Conservation (phyloP, 1,284 basidiomycete genomes). For the Leucoagaricus sp. region DNA sequence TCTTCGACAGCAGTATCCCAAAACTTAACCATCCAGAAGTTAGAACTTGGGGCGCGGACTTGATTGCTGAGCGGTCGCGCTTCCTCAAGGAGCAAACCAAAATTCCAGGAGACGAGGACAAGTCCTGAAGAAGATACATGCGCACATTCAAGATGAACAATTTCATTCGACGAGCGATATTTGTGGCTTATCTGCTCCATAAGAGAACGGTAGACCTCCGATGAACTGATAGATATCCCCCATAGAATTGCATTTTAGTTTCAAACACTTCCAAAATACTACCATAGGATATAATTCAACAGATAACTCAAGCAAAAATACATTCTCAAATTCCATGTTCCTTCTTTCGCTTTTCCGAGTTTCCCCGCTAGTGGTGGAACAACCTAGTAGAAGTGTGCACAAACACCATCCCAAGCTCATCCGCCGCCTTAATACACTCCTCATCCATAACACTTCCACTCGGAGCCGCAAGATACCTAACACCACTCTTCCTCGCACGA, state of each 20-base stretch:
- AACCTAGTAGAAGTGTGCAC: slow-evolving; percentile 81
- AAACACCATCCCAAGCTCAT: slow-evolving; percentile 89
- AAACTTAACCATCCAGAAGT: slow-evolving; percentile 78
- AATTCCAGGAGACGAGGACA: not conserved
- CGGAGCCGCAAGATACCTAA: slow-evolving; percentile 91
- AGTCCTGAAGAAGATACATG: not conserved
- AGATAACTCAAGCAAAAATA: not conserved
- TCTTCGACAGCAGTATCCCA: slow-evolving; percentile 78
- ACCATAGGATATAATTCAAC: not conserved
- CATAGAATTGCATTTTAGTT: no score
- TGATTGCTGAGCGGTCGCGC: slow-evolving; percentile 57
- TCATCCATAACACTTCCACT: slow-evolving; percentile 97
- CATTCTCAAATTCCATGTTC: slow-evolving; percentile 13
- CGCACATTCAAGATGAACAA: no score
- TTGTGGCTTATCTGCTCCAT: no score
- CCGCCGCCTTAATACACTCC: slow-evolving; percentile 92
- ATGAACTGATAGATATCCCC: not conserved
- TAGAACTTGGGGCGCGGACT: slow-evolving; percentile 69
- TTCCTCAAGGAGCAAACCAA: not conserved
- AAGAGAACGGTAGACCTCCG: no score
- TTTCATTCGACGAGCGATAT: not conserved
- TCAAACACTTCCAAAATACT: not conserved
- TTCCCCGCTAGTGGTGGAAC: slow-evolving; percentile 84
- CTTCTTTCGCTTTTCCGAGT: not conserved
- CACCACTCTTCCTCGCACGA: slow-evolving; percentile 89